Evolutionary conservation across 192 early-diverging fungal species (phyloP).

Genomic region (Podila epigama): DNA sequence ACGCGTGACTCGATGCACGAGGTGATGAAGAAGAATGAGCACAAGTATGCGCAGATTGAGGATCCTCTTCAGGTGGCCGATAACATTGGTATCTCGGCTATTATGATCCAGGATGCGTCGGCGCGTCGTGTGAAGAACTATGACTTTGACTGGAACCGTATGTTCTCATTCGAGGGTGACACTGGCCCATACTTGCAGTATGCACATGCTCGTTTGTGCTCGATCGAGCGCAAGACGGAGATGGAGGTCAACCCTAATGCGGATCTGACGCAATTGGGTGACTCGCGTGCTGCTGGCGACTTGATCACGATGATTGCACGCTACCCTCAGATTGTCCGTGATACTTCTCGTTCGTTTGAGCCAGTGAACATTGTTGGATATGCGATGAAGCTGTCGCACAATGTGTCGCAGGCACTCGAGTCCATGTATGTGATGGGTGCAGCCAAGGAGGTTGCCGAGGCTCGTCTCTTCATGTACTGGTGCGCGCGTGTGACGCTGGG

Average conservation of each 20-base stretch:
- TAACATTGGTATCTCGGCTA: conserved; percentile 90
- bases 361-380: conserved; percentile 89
- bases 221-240: conserved; percentile 86
- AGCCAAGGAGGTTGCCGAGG: conserved; percentile 78
- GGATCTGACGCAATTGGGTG: conserved; percentile 74
- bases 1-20: conserved; percentile 89
- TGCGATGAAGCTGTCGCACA: conserved; percentile 81
- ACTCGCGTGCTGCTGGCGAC: conserved; percentile 68
- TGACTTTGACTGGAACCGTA: conserved; percentile 88
- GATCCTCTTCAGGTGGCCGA: conserved; percentile 86
- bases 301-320: conserved; percentile 79
- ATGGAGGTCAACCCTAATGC: conserved; percentile 67
- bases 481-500: conserved; percentile 83
- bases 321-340: conserved; percentile 86
- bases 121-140: conserved; percentile 95
- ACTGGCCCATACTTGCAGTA: conserved; percentile 99
- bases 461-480: conserved; percentile 88
- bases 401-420: conserved; percentile 82
- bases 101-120: conserved; percentile 91
- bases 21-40: conserved; percentile 90
- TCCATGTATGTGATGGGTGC: conserved; percentile 78
- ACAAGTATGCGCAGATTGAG: conserved; percentile 84
- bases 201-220: conserved; percentile 96
- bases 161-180: conserved; percentile 97
- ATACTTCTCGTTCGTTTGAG: conserved; percentile 72